These are phyloP conservation scores for Glycine latifolia DNA, from an alignment of 306 rosid genomes.

Conservation along the genomic window DNA sequence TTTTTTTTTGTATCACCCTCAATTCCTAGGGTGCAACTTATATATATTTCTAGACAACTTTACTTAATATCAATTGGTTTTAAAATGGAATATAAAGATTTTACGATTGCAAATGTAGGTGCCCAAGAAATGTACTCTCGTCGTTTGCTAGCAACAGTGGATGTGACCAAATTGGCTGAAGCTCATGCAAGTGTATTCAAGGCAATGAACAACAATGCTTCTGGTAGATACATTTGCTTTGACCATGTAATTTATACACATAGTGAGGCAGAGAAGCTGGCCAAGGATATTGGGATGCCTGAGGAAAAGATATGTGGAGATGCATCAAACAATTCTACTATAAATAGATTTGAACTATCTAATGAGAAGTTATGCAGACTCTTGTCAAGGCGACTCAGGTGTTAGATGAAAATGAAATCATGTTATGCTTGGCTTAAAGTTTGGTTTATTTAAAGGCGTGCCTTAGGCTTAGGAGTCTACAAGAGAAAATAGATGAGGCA, in stretches of 20 bases:
- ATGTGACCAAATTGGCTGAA: constrained; percentile 64
- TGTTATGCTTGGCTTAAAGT: neutral
- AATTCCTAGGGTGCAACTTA: too few relatives aligned
- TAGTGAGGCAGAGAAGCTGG: constrained; percentile 67
- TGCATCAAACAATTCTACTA: constrained; percentile 13
- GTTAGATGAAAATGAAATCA: constrained; percentile 34
- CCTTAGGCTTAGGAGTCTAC: constrained; percentile 7
- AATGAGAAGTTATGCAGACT: constrained; percentile 63
- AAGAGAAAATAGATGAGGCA: constrained; percentile 42
- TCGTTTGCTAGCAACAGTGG: constrained; percentile 74
- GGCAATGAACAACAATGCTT: constrained; percentile 63
- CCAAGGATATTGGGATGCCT: constrained; percentile 54
- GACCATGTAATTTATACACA: constrained; percentile 56
- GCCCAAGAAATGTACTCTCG: constrained; percentile 69
- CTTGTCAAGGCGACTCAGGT: constrained; percentile 57
- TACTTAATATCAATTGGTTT: too few relatives aligned
- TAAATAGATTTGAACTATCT: constrained; percentile 57
- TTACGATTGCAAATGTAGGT: constrained; percentile 52
- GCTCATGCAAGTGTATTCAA: constrained; percentile 75
- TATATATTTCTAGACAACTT: too few relatives aligned
- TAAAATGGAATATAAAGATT: constrained; percentile 19
- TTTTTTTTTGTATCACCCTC: too few relatives aligned
- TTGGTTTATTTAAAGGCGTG: neutral
- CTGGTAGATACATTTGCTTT: constrained; percentile 82
- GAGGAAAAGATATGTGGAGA: constrained; percentile 60